Evolutionary conservation across 2,329 filamentous ascomycete species (phyloP).

Genomic region (Cytospora piceicola): DNA sequence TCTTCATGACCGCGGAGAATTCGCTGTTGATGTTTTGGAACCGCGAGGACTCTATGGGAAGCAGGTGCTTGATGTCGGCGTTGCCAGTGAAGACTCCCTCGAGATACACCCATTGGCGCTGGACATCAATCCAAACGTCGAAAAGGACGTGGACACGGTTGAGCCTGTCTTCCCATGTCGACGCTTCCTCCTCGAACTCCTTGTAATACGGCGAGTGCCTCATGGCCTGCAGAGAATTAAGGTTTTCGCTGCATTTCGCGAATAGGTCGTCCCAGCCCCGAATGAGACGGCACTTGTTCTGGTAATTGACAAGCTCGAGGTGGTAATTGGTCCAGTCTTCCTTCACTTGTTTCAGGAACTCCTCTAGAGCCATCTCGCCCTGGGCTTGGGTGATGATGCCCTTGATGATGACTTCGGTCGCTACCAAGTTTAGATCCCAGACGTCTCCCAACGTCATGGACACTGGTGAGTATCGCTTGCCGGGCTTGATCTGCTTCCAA

Average conservation of each 20-base stretch:
- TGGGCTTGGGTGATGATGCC: conserved; percentile 95
- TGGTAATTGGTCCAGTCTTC: conserved; percentile 97
- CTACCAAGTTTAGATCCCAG: conserved; percentile 91
- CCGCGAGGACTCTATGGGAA: conserved; percentile 93
- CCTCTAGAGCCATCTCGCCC: conserved; percentile 97
- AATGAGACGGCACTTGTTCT: conserved; percentile 97
- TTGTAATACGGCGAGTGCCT: conserved; percentile 99
- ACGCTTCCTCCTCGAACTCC: conserved; percentile 97
- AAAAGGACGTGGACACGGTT: conserved; percentile 97
- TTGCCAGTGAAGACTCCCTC: conserved; percentile 99
- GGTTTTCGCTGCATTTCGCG: conserved; percentile 95
- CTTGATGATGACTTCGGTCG: conserved; percentile 84
- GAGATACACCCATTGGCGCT: conserved; percentile 98
- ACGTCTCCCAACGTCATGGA: conserved; percentile 98
- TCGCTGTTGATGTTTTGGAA: conserved; percentile 99
- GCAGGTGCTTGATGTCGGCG: conserved; percentile 95
- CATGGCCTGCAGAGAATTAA: conserved; percentile 98
- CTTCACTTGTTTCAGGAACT: conserved; percentile 94
- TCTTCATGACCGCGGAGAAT: conserved; percentile 99
- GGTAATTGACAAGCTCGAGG: conserved; percentile 93
- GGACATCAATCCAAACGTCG: conserved; percentile 99
- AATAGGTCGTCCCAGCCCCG: conserved; percentile 98
- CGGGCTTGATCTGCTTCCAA: conserved; percentile 91
- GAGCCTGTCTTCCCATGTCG: conserved; percentile 95
- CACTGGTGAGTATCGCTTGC: conserved; percentile 89